Base-by-base conservation (phyloP, 1,284 basidiomycete species). In the Sporisorium graminicola region DNA sequence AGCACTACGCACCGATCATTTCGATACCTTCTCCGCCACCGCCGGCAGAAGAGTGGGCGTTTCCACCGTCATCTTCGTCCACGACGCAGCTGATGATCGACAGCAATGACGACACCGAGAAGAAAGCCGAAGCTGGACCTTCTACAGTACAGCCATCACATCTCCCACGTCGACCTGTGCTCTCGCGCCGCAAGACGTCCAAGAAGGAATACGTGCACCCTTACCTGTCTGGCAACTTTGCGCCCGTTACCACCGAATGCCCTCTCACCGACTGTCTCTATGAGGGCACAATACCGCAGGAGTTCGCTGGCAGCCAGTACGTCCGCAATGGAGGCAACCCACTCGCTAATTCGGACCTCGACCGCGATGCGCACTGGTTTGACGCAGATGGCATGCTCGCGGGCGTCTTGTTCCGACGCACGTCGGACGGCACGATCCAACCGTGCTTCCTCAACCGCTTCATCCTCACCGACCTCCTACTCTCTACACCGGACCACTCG, bases 271-370 rank as follows among this genome's bases (percentile, higher is more conserved):
- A 78, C 14, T 86, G 85, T 61, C 53, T 78, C n/a, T 71, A 66
- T 35, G 49, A 63, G 8, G 86, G 86, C 16, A 31, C 63, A 5
- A 70, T 87, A n/a, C 86, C 86, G 0, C 18, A 37, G 1, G 83
- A 86, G 64, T 77, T 87, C 22, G 77, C 75, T 0, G 86, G 85
- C 27, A 80, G 83, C 59, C 85, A 78, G 79, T 89, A 89, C 67
- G 85, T 88, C 31, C 78, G 88, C 47, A 88, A 89, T 66, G 88
- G 88, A 13, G 87, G 87, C n/a, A 88, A 88, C 63, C 87, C 88
- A 1, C 81, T 69, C 33, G 79, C 72, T 51, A 70, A 66, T 53
- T 74, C 63, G 57, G 78, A 71, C 54, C 59, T 46, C 33, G 78
- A 74, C 47, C 75, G 79, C 55, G 83, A 83, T 58, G 83, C 65